Evolutionary conservation across 768 basidiomycete species (phyloP), one percentile per base, ranked within the genome.

Genomic region (Clitopilus passeckerianus): DNA sequence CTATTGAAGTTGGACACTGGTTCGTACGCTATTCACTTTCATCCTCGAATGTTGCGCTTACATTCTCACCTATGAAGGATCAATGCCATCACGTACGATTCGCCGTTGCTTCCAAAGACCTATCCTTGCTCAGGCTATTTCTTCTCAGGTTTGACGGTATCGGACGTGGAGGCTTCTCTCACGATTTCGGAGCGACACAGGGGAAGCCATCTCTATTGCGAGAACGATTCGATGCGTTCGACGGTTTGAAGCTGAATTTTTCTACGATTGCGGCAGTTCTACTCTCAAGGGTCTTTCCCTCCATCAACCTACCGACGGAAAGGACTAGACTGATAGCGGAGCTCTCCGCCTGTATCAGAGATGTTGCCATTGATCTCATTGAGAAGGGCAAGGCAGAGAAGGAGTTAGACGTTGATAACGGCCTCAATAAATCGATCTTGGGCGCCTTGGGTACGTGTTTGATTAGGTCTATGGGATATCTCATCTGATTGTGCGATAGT

Each of bases 121-220:
- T 41, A 41, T 41, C 5, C 3, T 30, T 15, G 2, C 12, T 50
- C 30, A 3, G 35, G 34, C 16, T 4, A 41, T 12, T 41, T 41
- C 10, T 2, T 30, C 27, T n/a, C 50, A 85, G 83, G 9, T 70
- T 86, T 5, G 86, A 87, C 63, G 77, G 74, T 0, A 74, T 86
- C 56, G 83, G 85, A 12, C 80, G 85, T 33, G 83, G 82, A 5
- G 83, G 84, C 0, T 86, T 86, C 59, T 79, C 80, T 5, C 80
- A 86, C 62, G 73, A 84, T 63, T 87, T 87, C 61, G 77, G 77
- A 12, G 68, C 80, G 0, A 72, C 86, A 4, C 76, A 81, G 12
- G 84, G 84, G 4, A 75, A 80, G 57, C 68, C 65, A 27, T 79
- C 5, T 62, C 70, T 1, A 72, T 84, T 16, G 70, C 74, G 1